Percentiles rank a stretch among this genome's conserved stretches.
phyloP scores from a whole-genome alignment of 2,329 filamentous ascomycete species.

The Penicillium sclerotigenum region DNA sequence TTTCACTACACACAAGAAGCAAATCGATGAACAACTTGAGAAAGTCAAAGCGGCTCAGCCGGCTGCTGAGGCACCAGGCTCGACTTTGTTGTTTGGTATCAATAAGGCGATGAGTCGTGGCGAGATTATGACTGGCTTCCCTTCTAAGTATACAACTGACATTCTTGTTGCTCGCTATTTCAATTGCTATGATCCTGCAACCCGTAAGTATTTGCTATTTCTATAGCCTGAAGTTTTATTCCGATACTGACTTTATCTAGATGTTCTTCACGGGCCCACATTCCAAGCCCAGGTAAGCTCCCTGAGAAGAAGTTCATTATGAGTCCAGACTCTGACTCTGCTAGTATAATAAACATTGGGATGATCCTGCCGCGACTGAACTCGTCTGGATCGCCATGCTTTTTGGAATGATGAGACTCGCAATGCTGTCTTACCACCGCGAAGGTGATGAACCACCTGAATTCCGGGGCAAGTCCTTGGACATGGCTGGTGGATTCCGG shows the following conservation, averaged over 20 bases:
- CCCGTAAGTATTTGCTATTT: conserved; percentile 47
- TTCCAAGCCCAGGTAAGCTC: conserved; percentile 68
- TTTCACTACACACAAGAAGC: conserved; percentile 80
- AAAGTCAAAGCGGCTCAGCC: conserved; percentile 67
- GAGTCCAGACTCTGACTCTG: conserved; percentile 8
- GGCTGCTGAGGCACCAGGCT: conserved; percentile 56
- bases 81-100: conserved; percentile 75
- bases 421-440: conserved; percentile 60
- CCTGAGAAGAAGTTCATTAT: not conserved
- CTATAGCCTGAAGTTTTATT: not conserved
- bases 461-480: conserved; percentile 55
- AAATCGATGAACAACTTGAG: conserved; percentile 77
- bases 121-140: conserved; percentile 76
- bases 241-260: conserved; percentile 29
- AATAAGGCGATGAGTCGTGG: conserved; percentile 65
- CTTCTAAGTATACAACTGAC: conserved; percentile 77
- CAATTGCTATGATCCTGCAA: conserved; percentile 69
- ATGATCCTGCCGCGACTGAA: conserved; percentile 54
- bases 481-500: conserved; percentile 47
- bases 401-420: conserved; percentile 63
- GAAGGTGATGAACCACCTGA: conserved; percentile 63
- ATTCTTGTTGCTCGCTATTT: conserved; percentile 86
- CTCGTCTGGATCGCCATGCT: conserved; percentile 62
- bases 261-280: conserved; percentile 76
- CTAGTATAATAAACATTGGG: conserved; percentile 62